A percentile compares a stretch with the other conserved stretches of the same genome.
These are phyloP conservation scores for Aegilops bicornis DNA, from an alignment of 176 grass and related monocot genomes.

Conservation along the genomic window DNA sequence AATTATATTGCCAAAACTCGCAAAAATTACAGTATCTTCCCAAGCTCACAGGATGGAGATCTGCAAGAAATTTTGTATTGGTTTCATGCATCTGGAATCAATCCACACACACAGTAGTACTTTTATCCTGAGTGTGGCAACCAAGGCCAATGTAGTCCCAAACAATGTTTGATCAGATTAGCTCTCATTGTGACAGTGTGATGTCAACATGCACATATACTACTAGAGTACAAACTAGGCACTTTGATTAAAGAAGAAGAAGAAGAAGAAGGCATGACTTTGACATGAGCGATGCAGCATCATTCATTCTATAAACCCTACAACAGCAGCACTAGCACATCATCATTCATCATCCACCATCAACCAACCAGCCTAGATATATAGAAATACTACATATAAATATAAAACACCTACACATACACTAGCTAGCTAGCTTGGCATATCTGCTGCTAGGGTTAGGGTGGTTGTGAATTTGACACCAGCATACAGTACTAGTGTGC, in stretches of 20 bases:
- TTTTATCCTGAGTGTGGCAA: too few relatives aligned
- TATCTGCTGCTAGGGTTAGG: constrained; percentile 25
- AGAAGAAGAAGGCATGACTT: constrained; percentile 23
- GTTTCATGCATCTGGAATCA: neutral
- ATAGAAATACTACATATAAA: too few relatives aligned
- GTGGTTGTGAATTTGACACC: constrained; percentile 8
- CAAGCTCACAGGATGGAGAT: neutral
- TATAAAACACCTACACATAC: neutral
- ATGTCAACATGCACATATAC: constrained; percentile 21
- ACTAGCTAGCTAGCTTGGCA: neutral
- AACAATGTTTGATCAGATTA: neutral
- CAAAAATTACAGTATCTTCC: too few relatives aligned
- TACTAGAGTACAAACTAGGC: neutral
- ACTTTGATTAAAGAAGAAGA: constrained; percentile 12
- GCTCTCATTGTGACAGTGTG: neutral
- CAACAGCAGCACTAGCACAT: neutral
- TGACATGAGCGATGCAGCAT: constrained; percentile 19
- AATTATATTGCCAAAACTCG: too few relatives aligned
- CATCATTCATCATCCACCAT: neutral
- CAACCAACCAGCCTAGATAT: neutral
- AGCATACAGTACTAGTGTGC: neutral
- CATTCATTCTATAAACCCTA: neutral
- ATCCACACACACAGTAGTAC: neutral
- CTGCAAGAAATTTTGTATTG: neutral
- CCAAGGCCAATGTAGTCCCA: neutral